These are phyloP conservation scores for Botryosphaeria agaves DNA, from an alignment of 2,329 filamentous ascomycete genomes.

Conservation along the genomic window DNA sequence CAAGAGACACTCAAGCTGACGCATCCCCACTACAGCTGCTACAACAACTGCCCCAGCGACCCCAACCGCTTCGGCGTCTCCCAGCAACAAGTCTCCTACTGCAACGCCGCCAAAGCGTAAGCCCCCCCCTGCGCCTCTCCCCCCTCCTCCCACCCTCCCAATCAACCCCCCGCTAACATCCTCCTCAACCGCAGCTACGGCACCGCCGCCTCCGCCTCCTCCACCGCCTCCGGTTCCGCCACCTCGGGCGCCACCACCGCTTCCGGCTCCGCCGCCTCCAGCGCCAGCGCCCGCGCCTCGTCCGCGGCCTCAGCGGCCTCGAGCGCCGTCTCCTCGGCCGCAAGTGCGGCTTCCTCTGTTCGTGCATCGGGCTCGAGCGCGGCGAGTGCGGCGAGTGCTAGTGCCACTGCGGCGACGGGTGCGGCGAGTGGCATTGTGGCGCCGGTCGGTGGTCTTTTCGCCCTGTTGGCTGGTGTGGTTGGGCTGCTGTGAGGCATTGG, in stretches of 20 bases:
- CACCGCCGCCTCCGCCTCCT: neutral
- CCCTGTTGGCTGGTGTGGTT: constrained; percentile 8
- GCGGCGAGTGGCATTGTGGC: constrained; percentile 5
- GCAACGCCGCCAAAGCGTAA: constrained; percentile 15
- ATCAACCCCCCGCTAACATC: neutral
- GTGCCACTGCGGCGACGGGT: constrained; percentile 4
- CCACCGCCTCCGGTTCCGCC: neutral
- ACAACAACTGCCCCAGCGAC: constrained; percentile 43
- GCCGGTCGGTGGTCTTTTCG: constrained; percentile 7
- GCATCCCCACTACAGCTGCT: constrained; percentile 28
- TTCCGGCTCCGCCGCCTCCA: neutral
- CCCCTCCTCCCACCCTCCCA: neutral
- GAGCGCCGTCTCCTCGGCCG: neutral
- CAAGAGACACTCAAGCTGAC: neutral
- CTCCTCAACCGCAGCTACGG: neutral
- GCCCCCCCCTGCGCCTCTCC: constrained; percentile 2
- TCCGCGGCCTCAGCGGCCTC: neutral
- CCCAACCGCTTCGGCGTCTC: constrained; percentile 16
- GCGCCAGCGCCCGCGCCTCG: no score
- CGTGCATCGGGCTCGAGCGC: constrained; percentile 1
- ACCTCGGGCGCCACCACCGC: constrained; percentile 1
- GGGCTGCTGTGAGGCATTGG: constrained; percentile 6
- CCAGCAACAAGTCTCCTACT: constrained; percentile 16
- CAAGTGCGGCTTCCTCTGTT: no score
- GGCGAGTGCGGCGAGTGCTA: constrained; percentile 1